Evolutionary conservation across 1,284 basidiomycete genomes (phyloP).

Genomic region (Peniophora sp.): DNA sequence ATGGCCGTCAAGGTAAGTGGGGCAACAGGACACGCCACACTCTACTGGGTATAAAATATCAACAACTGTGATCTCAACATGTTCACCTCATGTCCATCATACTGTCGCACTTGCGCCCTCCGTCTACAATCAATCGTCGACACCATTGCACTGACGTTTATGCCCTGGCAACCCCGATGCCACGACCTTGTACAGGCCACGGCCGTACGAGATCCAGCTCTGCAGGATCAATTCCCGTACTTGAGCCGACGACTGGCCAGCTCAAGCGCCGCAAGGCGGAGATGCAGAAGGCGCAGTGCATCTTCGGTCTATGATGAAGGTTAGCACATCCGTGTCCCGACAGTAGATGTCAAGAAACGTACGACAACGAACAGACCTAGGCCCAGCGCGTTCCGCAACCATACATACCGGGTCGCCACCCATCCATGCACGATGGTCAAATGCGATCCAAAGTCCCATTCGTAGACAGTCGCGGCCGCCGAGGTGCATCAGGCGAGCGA

Average conservation of each 20-base stretch:
- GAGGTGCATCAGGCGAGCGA: constrained; percentile 42
- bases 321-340: background rate
- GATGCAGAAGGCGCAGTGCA: constrained; percentile 52
- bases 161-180: constrained; percentile 4
- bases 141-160: too few species aligned
- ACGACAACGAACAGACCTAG: constrained; percentile 62
- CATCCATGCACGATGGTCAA: constrained; percentile 51
- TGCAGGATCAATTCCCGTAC: constrained; percentile 51
- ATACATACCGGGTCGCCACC: constrained; percentile 68
- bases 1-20: too few species aligned
- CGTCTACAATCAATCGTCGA: too few species aligned
- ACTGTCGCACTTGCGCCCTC: too few species aligned
- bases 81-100: too few species aligned
- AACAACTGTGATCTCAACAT: too few species aligned
- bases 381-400: constrained; percentile 72
- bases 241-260: constrained; percentile 57
- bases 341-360: constrained; percentile 16
- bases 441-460: constrained; percentile 25
- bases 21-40: too few species aligned
- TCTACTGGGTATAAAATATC: too few species aligned
- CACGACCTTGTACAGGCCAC: background rate
- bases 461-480: background rate
- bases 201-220: constrained; percentile 55
- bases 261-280: constrained; percentile 63
- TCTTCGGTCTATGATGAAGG: constrained; percentile 53